A percentile compares a stretch with the other conserved stretches of the same genome.
Conservation (phyloP, 1,284 basidiomycete genomes). For the Stygiomarasmius scandens region DNA sequence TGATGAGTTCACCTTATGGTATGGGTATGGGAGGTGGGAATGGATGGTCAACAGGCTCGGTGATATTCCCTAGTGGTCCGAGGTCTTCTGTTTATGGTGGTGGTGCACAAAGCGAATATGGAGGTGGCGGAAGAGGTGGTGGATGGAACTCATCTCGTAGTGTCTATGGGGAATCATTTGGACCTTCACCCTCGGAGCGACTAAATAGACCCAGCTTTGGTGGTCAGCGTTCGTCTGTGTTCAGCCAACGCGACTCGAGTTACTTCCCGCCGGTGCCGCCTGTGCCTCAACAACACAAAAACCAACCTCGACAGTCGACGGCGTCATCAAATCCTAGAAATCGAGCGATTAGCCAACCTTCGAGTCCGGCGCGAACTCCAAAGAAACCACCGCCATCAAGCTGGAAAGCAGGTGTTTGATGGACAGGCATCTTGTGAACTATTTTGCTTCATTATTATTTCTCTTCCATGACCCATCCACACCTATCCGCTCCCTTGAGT, state of each 20-base stretch:
- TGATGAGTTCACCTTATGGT: constrained; percentile 27
- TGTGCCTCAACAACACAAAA: constrained; percentile 29
- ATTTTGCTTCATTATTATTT: background rate
- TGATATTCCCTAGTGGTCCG: constrained; percentile 51
- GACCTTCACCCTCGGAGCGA: constrained; percentile 30
- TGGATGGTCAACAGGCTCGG: constrained; percentile 44
- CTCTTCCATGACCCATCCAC: background rate
- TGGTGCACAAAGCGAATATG: constrained; percentile 55
- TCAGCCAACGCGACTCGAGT: constrained; percentile 33
- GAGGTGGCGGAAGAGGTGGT: constrained; percentile 40
- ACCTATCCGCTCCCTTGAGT: too few relatives aligned
- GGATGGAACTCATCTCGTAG: constrained; percentile 67
- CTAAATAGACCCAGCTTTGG: constrained; percentile 17
- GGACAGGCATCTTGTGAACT: background rate
- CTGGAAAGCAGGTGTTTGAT: constrained; percentile 44
- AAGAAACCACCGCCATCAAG: constrained; percentile 59
- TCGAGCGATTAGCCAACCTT: constrained; percentile 60
- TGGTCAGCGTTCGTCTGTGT: constrained; percentile 18
- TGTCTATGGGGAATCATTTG: constrained; percentile 66
- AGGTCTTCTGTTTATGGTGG: constrained; percentile 54
- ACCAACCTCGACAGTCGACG: constrained; percentile 20
- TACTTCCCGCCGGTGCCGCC: constrained; percentile 40
- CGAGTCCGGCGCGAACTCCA: constrained; percentile 32
- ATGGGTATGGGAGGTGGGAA: constrained; percentile 44
- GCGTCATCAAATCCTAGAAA: constrained; percentile 37